These are phyloP conservation scores for Exsudoporus floridanus DNA, from an alignment of 1,284 basidiomycete species.

Conservation along the genomic window DNA sequence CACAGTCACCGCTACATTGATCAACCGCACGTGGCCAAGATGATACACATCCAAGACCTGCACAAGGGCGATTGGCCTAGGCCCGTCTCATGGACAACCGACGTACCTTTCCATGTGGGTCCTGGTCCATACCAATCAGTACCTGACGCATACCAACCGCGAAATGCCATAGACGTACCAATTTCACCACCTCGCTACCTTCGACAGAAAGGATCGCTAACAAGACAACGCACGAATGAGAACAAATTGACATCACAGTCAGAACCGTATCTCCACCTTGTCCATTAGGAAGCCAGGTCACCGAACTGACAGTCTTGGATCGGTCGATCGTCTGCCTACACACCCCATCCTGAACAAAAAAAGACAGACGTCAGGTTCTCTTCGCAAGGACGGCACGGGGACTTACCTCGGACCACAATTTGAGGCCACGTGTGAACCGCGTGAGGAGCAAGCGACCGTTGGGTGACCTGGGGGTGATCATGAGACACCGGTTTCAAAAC, in stretches of 20 bases:
- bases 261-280: constrained; percentile 44
- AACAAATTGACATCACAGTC: constrained; percentile 21
- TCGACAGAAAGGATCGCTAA: constrained; percentile 47
- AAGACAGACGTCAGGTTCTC: not conserved
- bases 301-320: constrained; percentile 55
- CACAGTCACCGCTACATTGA: constrained; percentile 73
- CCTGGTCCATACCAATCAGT: constrained; percentile 37
- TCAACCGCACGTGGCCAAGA: constrained; percentile 66
- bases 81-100: not conserved
- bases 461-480: constrained; percentile 49
- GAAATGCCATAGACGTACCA: constrained; percentile 35
- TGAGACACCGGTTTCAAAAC: not conserved
- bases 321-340: constrained; percentile 71
- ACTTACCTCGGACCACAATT: constrained; percentile 71
- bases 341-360: constrained; percentile 58
- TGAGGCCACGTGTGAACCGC: constrained; percentile 65
- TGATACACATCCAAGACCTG: constrained; percentile 55
- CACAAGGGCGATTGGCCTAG: too few species aligned
- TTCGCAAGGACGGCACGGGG: constrained; percentile 10
- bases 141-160: not conserved
- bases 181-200: constrained; percentile 48
- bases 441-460: constrained; percentile 62
- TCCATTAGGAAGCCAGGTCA: constrained; percentile 69
- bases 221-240: constrained; percentile 15
- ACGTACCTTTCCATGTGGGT: constrained; percentile 49